Conservation (phyloP, 352 stramenopile species). For the Phytophthora meadii region DNA sequence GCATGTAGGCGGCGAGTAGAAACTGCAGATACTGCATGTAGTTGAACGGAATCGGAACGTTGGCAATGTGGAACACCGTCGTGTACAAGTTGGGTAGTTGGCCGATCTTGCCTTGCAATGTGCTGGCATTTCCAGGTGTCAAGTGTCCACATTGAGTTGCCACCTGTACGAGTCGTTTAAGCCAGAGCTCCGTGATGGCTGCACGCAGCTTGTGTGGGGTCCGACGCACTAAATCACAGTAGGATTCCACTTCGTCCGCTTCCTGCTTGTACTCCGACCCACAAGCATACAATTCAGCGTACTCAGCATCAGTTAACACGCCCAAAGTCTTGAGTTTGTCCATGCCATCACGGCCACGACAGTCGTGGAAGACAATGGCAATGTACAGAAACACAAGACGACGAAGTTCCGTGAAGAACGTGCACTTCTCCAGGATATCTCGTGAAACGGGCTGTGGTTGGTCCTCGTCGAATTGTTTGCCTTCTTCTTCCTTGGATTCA, state of each 20-base stretch:
- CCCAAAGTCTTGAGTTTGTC: conserved; percentile 60
- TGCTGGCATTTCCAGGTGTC: conserved; percentile 59
- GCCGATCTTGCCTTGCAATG: conserved; percentile 69
- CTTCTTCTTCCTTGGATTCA: background rate
- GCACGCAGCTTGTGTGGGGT: conserved; percentile 73
- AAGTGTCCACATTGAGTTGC: conserved; percentile 60
- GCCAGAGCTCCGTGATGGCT: conserved; percentile 79
- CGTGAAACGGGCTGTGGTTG: conserved; percentile 43
- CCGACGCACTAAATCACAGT: conserved; percentile 50
- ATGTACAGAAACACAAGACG: conserved; percentile 83
- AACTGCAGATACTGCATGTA: conserved; percentile 85
- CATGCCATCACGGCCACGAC: conserved; percentile 67
- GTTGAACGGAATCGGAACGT: conserved; percentile 86
- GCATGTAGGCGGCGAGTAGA: conserved; percentile 72
- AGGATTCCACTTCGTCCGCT: conserved; percentile 36
- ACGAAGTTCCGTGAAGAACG: conserved; percentile 75
- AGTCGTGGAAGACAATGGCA: conserved; percentile 82
- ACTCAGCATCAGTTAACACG: conserved; percentile 65
- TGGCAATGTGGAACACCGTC: conserved; percentile 83
- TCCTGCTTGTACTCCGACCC: conserved; percentile 60
- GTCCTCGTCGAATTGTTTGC: conserved; percentile 8
- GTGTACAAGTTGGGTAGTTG: conserved; percentile 75
- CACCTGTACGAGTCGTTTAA: conserved; percentile 73
- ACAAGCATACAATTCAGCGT: conserved; percentile 71
- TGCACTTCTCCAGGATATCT: conserved; percentile 72